Conservation (phyloP, 441 rosid species). For the Erodium trifolium region DNA sequence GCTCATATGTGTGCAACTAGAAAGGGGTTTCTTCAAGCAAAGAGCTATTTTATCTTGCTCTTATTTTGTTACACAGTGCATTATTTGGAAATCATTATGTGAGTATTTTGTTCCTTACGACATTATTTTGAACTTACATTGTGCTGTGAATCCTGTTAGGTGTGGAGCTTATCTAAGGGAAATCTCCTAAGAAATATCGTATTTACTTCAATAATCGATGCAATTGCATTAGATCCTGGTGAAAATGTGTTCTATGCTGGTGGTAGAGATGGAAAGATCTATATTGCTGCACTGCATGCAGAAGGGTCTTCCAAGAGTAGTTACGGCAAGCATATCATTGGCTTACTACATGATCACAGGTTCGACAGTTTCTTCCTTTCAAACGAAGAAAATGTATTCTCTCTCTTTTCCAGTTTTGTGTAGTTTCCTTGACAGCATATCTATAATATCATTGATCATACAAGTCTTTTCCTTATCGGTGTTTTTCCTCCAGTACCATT, state of each 20-base stretch:
- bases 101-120: neutral
- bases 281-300: conserved; percentile 58
- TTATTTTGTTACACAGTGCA: neutral
- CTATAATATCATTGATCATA: neutral
- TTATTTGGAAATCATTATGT: neutral
- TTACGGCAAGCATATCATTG: conserved; percentile 50
- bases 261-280: conserved; percentile 62
- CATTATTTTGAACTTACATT: neutral
- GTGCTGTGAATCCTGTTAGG: conserved; percentile 29
- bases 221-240: conserved; percentile 71
- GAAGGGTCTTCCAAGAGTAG: conserved; percentile 36
- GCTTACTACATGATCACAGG: conserved; percentile 64
- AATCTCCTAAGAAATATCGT: conserved; percentile 45
- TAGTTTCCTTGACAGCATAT: neutral
- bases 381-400: neutral
- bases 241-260: conserved; percentile 86
- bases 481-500: no score
- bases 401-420: neutral
- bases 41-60: neutral
- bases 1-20: neutral
- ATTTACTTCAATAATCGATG: conserved; percentile 67
- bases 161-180: conserved; percentile 72
- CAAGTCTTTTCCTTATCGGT: no score
- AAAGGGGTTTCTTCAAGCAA: neutral
- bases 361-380: conserved; percentile 17